These are phyloP conservation scores for Colletotrichum sidae DNA, from an alignment of 2,329 filamentous ascomycete species.

Conservation along the genomic window DNA sequence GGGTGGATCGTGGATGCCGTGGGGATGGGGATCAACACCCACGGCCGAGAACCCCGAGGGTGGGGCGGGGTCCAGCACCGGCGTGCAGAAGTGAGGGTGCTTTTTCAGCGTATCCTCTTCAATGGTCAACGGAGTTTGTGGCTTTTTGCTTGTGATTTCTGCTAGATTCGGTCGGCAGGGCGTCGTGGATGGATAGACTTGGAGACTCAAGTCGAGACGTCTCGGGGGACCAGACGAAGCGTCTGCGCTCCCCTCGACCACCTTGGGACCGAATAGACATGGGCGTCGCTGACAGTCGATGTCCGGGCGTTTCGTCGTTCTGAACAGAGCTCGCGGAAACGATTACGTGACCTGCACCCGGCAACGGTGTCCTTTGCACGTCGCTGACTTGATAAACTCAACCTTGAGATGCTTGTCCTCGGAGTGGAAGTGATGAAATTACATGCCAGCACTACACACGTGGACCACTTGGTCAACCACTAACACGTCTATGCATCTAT, in stretches of 20 bases:
- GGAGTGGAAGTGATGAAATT: no score
- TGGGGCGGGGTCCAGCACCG: slow-evolving; percentile 48
- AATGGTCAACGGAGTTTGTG: slow-evolving; percentile 40
- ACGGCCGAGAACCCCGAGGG: slow-evolving; percentile 39
- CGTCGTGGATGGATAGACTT: slow-evolving; percentile 31
- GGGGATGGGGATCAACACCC: slow-evolving; percentile 52
- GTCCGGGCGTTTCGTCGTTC: not conserved
- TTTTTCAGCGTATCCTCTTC: slow-evolving; percentile 14
- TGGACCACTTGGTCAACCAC: no score
- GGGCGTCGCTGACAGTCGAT: slow-evolving; percentile 22
- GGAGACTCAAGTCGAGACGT: slow-evolving; percentile 27
- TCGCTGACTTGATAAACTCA: no score
- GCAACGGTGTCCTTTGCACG: no score
- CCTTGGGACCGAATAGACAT: slow-evolving; percentile 23
- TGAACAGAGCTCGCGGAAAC: no score
- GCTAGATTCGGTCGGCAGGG: slow-evolving; percentile 25
- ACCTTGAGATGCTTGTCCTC: no score
- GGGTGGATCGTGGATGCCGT: slow-evolving; percentile 60
- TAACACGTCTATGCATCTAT: no score
- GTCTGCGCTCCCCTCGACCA: slow-evolving; percentile 27
- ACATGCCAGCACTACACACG: no score
- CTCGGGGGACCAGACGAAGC: slow-evolving; percentile 25
- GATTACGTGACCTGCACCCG: no score
- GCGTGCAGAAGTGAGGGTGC: slow-evolving; percentile 47
- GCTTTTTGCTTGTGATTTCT: slow-evolving; percentile 20